A percentile compares a stretch with the other conserved stretches of the same genome.
Evolutionary conservation across 2,329 filamentous ascomycete genomes (phyloP).

Genomic region (Pestalotiopsis sp.): DNA sequence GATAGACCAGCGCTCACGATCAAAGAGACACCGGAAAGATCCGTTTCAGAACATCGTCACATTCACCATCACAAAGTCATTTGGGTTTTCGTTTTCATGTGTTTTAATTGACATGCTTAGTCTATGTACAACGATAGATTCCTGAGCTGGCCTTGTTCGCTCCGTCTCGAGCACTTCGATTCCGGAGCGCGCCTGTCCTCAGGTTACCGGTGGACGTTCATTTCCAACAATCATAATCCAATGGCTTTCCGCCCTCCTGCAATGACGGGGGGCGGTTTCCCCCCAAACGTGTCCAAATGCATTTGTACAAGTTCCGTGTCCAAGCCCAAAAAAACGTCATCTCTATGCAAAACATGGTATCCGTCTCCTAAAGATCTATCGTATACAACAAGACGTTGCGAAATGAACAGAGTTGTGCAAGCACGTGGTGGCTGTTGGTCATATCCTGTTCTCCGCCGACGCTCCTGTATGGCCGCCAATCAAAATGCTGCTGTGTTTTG

Average conservation of each 20-base stretch:
- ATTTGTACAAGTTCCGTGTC: constrained; percentile 5
- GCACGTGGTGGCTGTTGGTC: not conserved
- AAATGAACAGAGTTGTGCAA: constrained; percentile 6
- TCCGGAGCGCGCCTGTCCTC: constrained; percentile 23
- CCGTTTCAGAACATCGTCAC: too few species aligned
- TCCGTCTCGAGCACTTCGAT: constrained; percentile 42
- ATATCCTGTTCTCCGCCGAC: not conserved
- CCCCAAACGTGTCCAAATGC: not conserved
- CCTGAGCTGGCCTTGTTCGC: constrained; percentile 2
- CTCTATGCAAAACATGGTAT: constrained; percentile 19
- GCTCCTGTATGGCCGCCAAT: not conserved
- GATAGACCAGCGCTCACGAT: not conserved
- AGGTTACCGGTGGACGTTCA: not conserved
- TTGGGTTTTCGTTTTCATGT: not conserved
- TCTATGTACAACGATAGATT: constrained; percentile 8
- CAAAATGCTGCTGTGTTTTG: constrained; percentile 1
- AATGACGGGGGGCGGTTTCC: not conserved
- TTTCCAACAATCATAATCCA: constrained; percentile 12
- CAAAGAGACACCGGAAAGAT: not conserved
- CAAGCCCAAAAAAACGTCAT: not conserved
- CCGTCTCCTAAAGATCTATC: constrained; percentile 13
- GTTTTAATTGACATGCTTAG: constrained; percentile 4
- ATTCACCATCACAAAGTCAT: not conserved
- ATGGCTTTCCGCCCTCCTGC: not conserved
- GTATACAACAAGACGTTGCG: constrained; percentile 10